These are phyloP conservation scores for Fragaria vesca DNA, from an alignment of 306 rosid species.

Conservation along the genomic window DNA sequence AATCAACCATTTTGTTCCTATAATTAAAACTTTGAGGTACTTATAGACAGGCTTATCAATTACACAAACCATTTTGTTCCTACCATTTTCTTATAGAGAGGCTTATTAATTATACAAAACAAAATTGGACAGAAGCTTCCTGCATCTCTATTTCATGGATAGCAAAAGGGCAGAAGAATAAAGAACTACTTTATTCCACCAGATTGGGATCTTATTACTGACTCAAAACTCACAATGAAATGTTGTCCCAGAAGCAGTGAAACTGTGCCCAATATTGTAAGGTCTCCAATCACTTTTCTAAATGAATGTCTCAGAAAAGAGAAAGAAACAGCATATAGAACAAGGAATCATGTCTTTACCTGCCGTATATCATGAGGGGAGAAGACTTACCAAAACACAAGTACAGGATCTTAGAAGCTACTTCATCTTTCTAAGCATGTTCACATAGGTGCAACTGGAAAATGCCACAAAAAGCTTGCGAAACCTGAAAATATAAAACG, in stretches of 20 bases:
- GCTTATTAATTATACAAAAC: too few relatives aligned
- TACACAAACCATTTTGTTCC: too few relatives aligned
- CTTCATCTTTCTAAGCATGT: conserved; percentile 48
- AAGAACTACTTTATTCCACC: background rate
- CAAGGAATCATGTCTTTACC: background rate
- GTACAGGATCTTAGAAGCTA: background rate
- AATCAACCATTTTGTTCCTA: background rate
- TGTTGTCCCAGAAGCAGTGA: conserved; percentile 1
- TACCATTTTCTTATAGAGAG: too few relatives aligned
- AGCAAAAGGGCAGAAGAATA: background rate
- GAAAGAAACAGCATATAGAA: background rate
- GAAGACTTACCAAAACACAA: background rate
- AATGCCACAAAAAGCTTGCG: conserved; percentile 76
- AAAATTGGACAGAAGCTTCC: too few relatives aligned
- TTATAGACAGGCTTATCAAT: too few relatives aligned
- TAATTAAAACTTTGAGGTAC: too few relatives aligned
- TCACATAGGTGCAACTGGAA: conserved; percentile 85
- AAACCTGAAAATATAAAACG: conserved; percentile 59
- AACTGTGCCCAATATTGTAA: background rate
- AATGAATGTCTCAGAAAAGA: background rate
- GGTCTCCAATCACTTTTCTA: background rate
- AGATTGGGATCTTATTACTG: background rate
- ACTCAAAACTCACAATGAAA: background rate
- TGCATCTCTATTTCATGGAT: background rate
- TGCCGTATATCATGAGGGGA: too few relatives aligned